phyloP scores from a whole-genome alignment of 1,284 basidiomycete species.

The Ganoderma multipileum region DNA sequence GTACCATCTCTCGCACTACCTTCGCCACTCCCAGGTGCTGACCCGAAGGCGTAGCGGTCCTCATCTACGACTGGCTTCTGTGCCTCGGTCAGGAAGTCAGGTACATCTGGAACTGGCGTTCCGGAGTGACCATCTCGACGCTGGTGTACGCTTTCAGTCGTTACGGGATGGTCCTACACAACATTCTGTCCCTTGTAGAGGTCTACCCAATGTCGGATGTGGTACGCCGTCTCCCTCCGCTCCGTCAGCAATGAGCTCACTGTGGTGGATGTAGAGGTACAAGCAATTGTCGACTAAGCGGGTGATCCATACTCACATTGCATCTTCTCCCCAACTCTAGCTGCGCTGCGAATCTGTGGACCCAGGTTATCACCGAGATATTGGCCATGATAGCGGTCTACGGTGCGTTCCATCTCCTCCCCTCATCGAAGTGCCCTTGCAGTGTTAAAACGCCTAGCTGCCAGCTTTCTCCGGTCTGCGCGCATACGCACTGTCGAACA shows the following conservation, averaged over 20 bases:
- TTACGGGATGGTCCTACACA: background rate
- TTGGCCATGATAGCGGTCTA: background rate
- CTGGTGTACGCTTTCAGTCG: background rate
- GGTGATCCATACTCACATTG: background rate
- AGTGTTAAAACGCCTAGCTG: background rate
- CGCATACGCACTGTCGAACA: background rate
- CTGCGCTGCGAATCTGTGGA: background rate
- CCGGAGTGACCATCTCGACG: background rate
- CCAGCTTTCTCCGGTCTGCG: background rate
- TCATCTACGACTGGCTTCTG: background rate
- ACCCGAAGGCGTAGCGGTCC: background rate
- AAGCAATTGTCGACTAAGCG: background rate
- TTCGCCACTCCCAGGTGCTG: background rate
- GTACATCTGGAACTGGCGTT: background rate
- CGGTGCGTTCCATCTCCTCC: too few relatives aligned
- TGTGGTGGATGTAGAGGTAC: background rate
- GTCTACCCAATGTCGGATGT: background rate
- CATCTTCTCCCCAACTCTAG: background rate
- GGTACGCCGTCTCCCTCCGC: background rate
- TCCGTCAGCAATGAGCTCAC: background rate
- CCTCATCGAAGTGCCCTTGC: too few relatives aligned
- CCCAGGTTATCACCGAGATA: background rate
- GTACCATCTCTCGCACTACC: background rate
- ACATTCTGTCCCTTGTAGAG: background rate
- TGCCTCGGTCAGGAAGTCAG: background rate